Conservation (phyloP, 2,329 filamentous ascomycete species). For the Aureobasidium pullulans region DNA sequence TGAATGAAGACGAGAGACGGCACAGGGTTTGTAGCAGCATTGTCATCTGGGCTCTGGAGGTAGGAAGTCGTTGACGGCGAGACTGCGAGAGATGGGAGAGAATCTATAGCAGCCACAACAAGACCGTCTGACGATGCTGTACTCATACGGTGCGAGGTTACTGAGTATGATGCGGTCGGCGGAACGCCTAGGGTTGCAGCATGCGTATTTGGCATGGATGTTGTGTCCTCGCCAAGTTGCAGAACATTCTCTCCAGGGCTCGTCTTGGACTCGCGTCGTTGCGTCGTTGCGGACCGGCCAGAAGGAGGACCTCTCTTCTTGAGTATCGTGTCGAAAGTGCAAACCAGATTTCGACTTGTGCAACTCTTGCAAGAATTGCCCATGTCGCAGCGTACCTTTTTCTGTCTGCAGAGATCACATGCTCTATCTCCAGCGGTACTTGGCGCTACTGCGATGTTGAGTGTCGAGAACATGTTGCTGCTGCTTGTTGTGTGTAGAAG, state of each 20-base stretch:
- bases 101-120: not conserved
- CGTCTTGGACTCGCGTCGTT: slow-evolving; percentile 25
- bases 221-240: not conserved
- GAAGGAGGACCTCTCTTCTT: slow-evolving; percentile 34
- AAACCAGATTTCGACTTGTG: slow-evolving; percentile 32
- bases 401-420: slow-evolving; percentile 37
- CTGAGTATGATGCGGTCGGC: not conserved
- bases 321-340: slow-evolving; percentile 35
- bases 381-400: slow-evolving; percentile 35
- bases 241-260: not conserved
- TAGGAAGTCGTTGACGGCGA: slow-evolving; percentile 20
- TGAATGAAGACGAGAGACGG: no score
- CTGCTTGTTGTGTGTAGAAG: no score
- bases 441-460: no score
- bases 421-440: slow-evolving; percentile 7
- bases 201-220: not conserved
- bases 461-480: no score
- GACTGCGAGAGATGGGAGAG: not conserved
- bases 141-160: not conserved
- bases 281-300: slow-evolving; percentile 33
- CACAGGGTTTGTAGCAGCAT: no score
- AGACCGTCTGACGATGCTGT: not conserved
- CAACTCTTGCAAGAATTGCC: slow-evolving; percentile 33
- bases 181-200: not conserved
- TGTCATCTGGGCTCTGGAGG: no score